Percentiles rank a stretch among this genome's conserved stretches.
These are phyloP conservation scores for Metarhizium album DNA, from an alignment of 2,329 filamentous ascomycete species.

Conservation along the genomic window DNA sequence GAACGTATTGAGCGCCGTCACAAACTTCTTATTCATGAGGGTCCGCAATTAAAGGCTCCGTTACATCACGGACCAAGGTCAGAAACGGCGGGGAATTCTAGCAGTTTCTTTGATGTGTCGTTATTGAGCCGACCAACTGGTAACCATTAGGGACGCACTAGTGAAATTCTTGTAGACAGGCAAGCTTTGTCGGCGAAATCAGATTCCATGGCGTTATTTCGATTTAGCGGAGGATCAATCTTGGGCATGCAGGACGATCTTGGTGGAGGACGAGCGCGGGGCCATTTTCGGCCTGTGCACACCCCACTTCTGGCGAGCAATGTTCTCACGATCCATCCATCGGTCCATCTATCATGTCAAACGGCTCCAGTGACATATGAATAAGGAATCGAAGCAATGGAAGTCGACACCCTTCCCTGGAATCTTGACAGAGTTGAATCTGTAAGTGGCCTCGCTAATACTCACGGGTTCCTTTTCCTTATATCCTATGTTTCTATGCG, in stretches of 20 bases:
- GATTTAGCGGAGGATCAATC: no score
- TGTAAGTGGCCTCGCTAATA: conserved; percentile 8
- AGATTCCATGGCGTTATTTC: no score
- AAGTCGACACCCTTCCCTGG: conserved; percentile 10
- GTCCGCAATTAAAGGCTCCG: no score
- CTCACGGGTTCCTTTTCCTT: neutral
- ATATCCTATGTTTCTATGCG: neutral
- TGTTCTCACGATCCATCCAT: neutral
- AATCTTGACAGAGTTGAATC: conserved; percentile 15
- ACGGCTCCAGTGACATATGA: conserved; percentile 1
- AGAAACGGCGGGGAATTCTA: no score
- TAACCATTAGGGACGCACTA: no score
- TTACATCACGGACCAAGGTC: no score
- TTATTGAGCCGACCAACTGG: no score
- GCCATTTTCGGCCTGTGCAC: neutral
- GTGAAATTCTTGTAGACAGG: no score
- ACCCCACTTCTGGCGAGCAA: neutral
- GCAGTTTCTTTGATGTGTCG: no score
- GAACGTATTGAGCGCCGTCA: no score
- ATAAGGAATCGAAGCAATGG: conserved; percentile 6
- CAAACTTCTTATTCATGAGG: no score
- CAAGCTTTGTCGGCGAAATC: no score
- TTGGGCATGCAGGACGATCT: neutral
- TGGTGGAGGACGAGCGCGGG: neutral
- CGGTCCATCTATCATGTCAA: neutral